phyloP scores from a whole-genome alignment of 1,139 yeast genomes.

The Kazachstania sp. region DNA sequence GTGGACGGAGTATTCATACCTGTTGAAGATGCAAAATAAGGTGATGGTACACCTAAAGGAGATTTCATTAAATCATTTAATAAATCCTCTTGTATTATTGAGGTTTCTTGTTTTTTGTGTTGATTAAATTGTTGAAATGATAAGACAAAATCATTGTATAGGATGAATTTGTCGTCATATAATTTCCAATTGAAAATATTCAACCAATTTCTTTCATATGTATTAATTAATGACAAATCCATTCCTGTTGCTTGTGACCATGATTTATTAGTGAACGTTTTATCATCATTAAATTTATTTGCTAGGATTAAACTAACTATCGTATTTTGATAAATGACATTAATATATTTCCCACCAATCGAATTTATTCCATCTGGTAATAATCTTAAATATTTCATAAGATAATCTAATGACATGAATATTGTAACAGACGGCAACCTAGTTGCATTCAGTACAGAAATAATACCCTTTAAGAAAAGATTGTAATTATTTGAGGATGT shows the following conservation, averaged over 20 bases:
- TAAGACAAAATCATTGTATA: slow-evolving; percentile 23
- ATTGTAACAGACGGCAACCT: slow-evolving; percentile 78
- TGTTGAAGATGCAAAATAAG: slow-evolving; percentile 6
- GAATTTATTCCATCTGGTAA: slow-evolving; percentile 27
- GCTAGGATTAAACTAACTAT: slow-evolving; percentile 73
- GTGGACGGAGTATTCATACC: slow-evolving; percentile 4
- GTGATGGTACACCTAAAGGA: slow-evolving; percentile 7
- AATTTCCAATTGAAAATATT: slow-evolving; percentile 32
- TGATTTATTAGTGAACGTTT: slow-evolving; percentile 87
- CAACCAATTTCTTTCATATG: slow-evolving; percentile 70
- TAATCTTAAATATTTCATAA: slow-evolving; percentile 39
- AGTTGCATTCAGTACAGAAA: slow-evolving; percentile 77
- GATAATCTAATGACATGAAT: slow-evolving; percentile 67
- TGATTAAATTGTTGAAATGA: slow-evolving; percentile 20
- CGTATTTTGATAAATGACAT: slow-evolving; percentile 51
- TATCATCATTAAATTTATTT: slow-evolving; percentile 92
- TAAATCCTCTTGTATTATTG: not conserved
- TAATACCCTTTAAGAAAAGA: slow-evolving; percentile 52
- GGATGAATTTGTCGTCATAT: slow-evolving; percentile 25
- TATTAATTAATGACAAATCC: slow-evolving; percentile 49
- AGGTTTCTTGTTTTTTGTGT: slow-evolving; percentile 2
- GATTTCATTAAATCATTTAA: not conserved
- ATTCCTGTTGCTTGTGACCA: slow-evolving; percentile 95
- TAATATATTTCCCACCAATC: slow-evolving; percentile 30
- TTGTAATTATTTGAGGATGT: slow-evolving; percentile 36